Evolutionary conservation across 2,329 filamentous ascomycete species (phyloP).

Genomic region (Colletotrichum sp.): DNA sequence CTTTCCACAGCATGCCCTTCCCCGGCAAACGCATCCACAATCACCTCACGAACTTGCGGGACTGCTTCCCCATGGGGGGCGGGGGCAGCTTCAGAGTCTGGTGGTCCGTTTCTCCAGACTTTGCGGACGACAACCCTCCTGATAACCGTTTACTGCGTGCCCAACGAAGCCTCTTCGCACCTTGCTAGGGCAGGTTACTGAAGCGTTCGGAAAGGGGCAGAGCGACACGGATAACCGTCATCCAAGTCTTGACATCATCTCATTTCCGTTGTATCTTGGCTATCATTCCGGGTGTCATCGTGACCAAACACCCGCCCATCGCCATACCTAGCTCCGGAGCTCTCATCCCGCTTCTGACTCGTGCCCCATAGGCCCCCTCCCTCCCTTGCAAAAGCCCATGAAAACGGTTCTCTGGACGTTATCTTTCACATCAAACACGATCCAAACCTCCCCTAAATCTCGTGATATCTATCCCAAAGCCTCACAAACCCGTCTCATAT

Average conservation of each 20-base stretch:
- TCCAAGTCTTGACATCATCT: background rate
- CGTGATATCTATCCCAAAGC: background rate
- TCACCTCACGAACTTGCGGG: slow-evolving; percentile 12
- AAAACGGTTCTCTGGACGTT: background rate
- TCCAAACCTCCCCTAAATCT: accelerated
- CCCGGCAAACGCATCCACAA: slow-evolving; percentile 6
- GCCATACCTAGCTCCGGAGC: background rate
- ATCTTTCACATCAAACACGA: background rate
- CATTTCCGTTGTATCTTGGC: background rate
- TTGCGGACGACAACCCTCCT: background rate
- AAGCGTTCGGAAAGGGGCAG: accelerated
- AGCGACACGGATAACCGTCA: accelerated
- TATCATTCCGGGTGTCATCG: background rate
- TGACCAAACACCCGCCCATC: background rate
- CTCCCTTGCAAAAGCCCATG: background rate
- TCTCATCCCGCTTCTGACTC: background rate
- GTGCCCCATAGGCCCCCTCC: background rate
- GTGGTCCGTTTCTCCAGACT: background rate
- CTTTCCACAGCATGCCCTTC: background rate
- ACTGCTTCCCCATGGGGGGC: slow-evolving; percentile 14
- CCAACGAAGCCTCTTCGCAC: accelerated
- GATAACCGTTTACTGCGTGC: background rate
- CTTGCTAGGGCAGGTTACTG: accelerated
- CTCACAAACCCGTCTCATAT: background rate
- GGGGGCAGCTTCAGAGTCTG: background rate